Conservation (phyloP, 331 rosid species). For the Spiraea crenata region DNA sequence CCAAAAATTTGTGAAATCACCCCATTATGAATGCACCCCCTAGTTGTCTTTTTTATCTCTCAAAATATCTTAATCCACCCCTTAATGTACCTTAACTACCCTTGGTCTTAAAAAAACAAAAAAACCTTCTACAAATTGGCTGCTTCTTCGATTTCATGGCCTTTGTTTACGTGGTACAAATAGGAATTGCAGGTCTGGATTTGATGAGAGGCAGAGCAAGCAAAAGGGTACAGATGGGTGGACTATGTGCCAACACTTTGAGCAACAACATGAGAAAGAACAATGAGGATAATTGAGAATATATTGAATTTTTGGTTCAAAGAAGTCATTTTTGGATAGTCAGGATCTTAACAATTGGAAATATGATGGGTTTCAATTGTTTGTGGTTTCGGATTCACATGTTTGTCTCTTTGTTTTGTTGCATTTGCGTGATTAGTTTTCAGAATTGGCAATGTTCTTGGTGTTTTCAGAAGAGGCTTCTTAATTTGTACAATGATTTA, state of each 20-base stretch:
- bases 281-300: not conserved
- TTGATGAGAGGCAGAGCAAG: slow-evolving; percentile 10
- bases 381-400: slow-evolving; percentile 10
- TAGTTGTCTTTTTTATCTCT: too few species aligned
- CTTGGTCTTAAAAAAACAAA: too few species aligned
- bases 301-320: not conserved
- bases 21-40: too few species aligned
- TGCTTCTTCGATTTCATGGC: not conserved
- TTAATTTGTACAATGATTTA: too few species aligned
- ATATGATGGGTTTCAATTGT: not conserved
- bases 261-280: not conserved
- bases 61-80: too few species aligned
- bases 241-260: not conserved
- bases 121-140: not conserved
- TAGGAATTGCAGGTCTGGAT: slow-evolving; percentile 12
- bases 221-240: not conserved
- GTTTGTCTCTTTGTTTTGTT: not conserved
- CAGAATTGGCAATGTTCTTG: not conserved
- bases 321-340: slow-evolving; percentile 1
- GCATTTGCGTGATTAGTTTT: too few species aligned
- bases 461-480: not conserved
- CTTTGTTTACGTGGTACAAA: slow-evolving; percentile 14
- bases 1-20: too few species aligned
- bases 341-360: not conserved
- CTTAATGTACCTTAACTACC: too few species aligned